Evolutionary conservation across 2,329 filamentous ascomycete genomes (phyloP).

Genomic region (Cladosporium halotolerans): DNA sequence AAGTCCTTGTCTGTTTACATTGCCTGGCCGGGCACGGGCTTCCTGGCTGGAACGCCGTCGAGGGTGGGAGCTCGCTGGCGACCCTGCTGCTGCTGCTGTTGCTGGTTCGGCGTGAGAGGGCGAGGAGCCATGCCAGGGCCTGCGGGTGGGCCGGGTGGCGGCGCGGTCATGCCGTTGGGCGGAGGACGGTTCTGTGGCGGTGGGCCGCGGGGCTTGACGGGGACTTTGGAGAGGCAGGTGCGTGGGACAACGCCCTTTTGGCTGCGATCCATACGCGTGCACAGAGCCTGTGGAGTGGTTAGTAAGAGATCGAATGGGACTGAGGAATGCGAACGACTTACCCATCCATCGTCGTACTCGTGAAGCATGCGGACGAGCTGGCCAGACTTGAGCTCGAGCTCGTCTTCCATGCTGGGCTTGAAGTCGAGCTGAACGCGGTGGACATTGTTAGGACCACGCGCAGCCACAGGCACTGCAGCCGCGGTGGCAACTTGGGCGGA

Average conservation of each 20-base stretch:
- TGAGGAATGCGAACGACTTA: slow-evolving; percentile 44
- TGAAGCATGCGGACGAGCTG: slow-evolving; percentile 84
- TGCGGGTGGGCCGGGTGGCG: slow-evolving; percentile 24
- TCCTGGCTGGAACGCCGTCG: slow-evolving; percentile 33
- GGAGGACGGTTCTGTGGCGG: slow-evolving; percentile 33
- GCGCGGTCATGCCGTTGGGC: slow-evolving; percentile 28
- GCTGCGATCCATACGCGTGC: slow-evolving; percentile 81
- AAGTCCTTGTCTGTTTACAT: background rate
- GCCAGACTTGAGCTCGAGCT: slow-evolving; percentile 73
- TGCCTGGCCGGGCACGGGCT: slow-evolving; percentile 42
- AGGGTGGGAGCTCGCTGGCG: slow-evolving; percentile 21
- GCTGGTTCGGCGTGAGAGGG: slow-evolving; percentile 20
- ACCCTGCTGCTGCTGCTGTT: slow-evolving; percentile 11
- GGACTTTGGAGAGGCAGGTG: slow-evolving; percentile 85
- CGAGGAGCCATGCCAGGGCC: slow-evolving; percentile 20
- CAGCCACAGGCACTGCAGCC: slow-evolving; percentile 38
- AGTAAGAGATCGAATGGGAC: background rate
- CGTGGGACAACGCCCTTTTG: slow-evolving; percentile 89
- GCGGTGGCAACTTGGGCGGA: slow-evolving; percentile 27
- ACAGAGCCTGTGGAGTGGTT: slow-evolving; percentile 61
- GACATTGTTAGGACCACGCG: slow-evolving; percentile 53
- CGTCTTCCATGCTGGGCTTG: slow-evolving; percentile 84
- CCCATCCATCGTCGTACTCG: slow-evolving; percentile 98
- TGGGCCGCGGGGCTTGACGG: slow-evolving; percentile 75
- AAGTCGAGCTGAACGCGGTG: slow-evolving; percentile 95